These are phyloP conservation scores for Thalia dealbata DNA, from an alignment of 176 grass and related monocot genomes.

Conservation along the genomic window DNA sequence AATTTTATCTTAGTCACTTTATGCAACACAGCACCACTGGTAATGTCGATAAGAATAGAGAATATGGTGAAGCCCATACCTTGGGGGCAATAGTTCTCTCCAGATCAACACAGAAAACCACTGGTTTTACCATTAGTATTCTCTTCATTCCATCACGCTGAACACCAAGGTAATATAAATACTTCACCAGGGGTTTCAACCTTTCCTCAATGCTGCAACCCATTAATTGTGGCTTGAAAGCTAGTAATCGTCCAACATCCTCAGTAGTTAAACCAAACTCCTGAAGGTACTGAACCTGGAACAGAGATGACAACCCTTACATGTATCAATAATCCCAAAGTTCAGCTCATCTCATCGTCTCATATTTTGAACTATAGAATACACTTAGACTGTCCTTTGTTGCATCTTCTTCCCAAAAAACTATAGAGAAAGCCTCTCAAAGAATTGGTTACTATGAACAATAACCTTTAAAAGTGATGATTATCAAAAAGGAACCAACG, in stretches of 20 bases:
- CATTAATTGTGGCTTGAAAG: conserved; percentile 90
- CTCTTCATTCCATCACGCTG: conserved; percentile 75
- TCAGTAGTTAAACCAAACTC: conserved; percentile 60
- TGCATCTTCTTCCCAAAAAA: background rate
- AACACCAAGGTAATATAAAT: conserved; percentile 77
- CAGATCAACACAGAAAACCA: conserved; percentile 90
- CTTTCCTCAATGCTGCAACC: conserved; percentile 89
- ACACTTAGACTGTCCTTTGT: background rate
- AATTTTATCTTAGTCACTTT: background rate
- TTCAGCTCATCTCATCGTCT: background rate
- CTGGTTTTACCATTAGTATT: conserved; percentile 71
- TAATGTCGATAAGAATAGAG: background rate
- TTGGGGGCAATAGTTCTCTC: conserved; percentile 84
- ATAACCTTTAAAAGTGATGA: no score
- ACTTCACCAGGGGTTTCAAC: conserved; percentile 86
- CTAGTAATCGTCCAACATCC: conserved; percentile 60
- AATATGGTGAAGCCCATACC: conserved; percentile 24
- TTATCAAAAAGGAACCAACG: no score
- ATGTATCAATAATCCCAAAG: background rate
- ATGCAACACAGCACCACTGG: background rate
- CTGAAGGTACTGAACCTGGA: conserved; percentile 69
- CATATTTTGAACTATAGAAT: background rate
- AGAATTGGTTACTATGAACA: no score
- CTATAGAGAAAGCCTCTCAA: no score
- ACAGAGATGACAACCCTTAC: conserved; percentile 7